Percentiles rank a stretch among this genome's conserved stretches.
Evolutionary conservation across 2,329 filamentous ascomycete genomes (phyloP).

Genomic region (Hypoxylon sp.): DNA sequence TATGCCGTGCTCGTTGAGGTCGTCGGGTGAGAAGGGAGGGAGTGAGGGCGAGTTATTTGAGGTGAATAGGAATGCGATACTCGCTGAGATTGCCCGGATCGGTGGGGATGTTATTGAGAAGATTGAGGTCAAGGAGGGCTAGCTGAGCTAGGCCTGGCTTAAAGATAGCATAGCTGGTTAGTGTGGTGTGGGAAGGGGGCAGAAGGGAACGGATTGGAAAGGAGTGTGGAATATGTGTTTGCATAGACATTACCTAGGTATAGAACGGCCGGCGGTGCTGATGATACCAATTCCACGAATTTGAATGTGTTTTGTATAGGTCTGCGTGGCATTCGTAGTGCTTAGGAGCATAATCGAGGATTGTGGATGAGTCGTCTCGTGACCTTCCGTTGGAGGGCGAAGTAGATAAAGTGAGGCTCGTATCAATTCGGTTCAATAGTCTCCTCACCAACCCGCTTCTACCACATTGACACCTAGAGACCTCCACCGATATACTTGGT

Average conservation of each 20-base stretch:
- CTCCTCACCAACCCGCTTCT: no score
- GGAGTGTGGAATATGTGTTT: neutral
- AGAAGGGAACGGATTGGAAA: neutral
- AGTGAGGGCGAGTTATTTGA: conserved; percentile 64
- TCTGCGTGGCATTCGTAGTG: neutral
- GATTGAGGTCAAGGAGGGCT: conserved; percentile 68
- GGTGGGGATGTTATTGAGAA: conserved; percentile 77
- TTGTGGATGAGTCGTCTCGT: neutral
- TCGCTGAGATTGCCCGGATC: conserved; percentile 80
- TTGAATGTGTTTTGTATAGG: neutral
- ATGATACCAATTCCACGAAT: conserved; percentile 4
- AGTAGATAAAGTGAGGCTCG: no score
- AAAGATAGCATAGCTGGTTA: neutral
- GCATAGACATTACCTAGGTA: neutral
- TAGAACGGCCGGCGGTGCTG: neutral
- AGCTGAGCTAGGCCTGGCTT: no score
- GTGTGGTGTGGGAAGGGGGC: neutral
- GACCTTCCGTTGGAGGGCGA: no score
- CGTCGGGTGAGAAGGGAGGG: conserved; percentile 56
- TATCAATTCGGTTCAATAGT: no score
- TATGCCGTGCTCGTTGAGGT: conserved; percentile 76
- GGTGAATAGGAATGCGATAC: conserved; percentile 76
- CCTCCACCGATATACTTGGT: no score
- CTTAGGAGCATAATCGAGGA: neutral
- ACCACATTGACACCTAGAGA: no score